Percentiles rank a stretch among this genome's conserved stretches.
Evolutionary conservation across 306 rosid species (phyloP).

Genomic region (Malus orientalis): DNA sequence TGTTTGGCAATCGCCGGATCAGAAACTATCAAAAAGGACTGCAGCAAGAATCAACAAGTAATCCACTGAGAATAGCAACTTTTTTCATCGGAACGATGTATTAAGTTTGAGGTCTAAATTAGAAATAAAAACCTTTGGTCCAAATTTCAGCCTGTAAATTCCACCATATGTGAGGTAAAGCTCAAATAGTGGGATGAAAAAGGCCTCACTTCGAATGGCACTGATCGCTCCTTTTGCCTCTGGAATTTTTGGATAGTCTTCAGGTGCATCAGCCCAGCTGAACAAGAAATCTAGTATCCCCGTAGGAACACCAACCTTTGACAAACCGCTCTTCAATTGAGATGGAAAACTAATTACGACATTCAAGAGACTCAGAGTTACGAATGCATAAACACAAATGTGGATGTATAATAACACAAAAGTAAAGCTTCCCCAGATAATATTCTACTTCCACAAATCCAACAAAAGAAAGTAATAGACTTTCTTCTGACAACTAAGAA

Average conservation of each 20-base stretch:
- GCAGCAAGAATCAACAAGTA: conserved; percentile 23
- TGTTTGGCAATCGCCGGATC: conserved; percentile 91
- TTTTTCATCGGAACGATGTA: neutral
- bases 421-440: neutral
- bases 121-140: conserved; percentile 78
- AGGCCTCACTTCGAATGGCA: conserved; percentile 74
- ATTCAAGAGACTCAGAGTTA: conserved; percentile 16
- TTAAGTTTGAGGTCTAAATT: neutral
- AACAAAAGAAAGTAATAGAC: neutral
- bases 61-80: neutral
- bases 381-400: neutral
- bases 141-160: conserved; percentile 77
- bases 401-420: neutral
- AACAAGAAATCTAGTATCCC: conserved; percentile 49
- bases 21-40: conserved; percentile 90
- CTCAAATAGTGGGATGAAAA: conserved; percentile 81
- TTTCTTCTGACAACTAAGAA: neutral
- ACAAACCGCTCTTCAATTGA: conserved; percentile 46
- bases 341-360: conserved; percentile 50
- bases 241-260: conserved; percentile 49
- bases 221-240: conserved; percentile 72
- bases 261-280: conserved; percentile 33
- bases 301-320: conserved; percentile 61
- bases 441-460: neutral
- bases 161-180: conserved; percentile 91